Base-by-base conservation (phyloP, 257 asterid species). In the Solanum chaucha region DNA sequence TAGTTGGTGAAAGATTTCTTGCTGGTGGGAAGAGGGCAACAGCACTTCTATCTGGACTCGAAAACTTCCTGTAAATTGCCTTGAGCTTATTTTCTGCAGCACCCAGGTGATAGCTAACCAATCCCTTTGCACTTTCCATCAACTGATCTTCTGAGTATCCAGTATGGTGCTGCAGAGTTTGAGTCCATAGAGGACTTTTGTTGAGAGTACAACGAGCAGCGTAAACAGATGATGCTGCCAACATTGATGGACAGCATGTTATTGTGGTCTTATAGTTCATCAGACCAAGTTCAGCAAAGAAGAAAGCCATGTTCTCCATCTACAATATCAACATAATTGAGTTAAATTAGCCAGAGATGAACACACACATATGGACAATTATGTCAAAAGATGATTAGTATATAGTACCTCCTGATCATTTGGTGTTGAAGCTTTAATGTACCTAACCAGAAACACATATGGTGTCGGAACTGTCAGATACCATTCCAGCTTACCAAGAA, bases 21-120 rank as follows among this genome's bases (percentile, higher is more conserved):
- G 98, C 94, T 26, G 98, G 93, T 13, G 98, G 97, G 64, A 95
- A 89, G 88, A 93, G 87, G 12, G 98, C 98, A 87, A 95, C 98
- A 9, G 95, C 92, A 55, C 90, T 90, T 86, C 91, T 91, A 28
- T 94, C 95, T 3, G 95, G 93, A 38, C 80, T 89, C 0, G 94
- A 93, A 65, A 93, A 96, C 48, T 96, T 96, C 38, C 95, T 64
- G 59, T 74, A 87, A 51, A 91, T 93, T 6, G 96, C 97, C 82
- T 92, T 93, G 41, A 94, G 95, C 93, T 93, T 94, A 86, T 36
- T 93, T 88, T 92, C 95, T 19, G 92, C 88, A 74, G 90, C 90
- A 13, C 92, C 93, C 6, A 87, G 41, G 75, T 96, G 98, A 55
- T 90, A 85, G 30, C 93, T 65, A 13, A 82, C 98, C 95, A 96